Conservation (phyloP, 1,284 basidiomycete species). For the Lentinula novae-zelandiae region DNA sequence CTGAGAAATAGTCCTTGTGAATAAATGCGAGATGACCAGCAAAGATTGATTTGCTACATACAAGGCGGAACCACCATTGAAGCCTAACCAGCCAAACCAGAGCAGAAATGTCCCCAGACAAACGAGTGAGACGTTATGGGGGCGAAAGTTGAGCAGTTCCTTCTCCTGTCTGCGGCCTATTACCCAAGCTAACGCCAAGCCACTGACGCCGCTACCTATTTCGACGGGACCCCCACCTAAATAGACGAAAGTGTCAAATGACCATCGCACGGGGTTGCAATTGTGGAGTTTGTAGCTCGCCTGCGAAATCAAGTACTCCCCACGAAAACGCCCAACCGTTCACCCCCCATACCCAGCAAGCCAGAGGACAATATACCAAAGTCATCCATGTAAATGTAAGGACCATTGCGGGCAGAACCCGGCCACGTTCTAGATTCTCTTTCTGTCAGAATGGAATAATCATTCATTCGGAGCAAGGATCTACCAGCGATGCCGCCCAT, state of each 20-base stretch:
- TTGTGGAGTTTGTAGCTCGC: conserved; percentile 26
- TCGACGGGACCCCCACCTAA: conserved; percentile 90
- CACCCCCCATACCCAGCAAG: conserved; percentile 73
- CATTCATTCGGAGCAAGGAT: neutral
- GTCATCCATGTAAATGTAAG: conserved; percentile 88
- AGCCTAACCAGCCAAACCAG: conserved; percentile 85
- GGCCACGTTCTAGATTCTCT: conserved; percentile 34
- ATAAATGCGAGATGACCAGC: neutral
- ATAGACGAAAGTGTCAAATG: conserved; percentile 15
- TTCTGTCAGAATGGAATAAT: neutral
- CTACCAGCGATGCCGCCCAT: conserved; percentile 79
- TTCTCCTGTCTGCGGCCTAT: conserved; percentile 74
- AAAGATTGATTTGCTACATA: neutral
- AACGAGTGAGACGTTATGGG: conserved; percentile 90
- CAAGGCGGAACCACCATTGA: conserved; percentile 78
- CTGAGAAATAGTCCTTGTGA: neutral
- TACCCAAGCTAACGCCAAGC: conserved; percentile 87
- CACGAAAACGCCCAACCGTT: conserved; percentile 60
- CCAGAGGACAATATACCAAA: conserved; percentile 74
- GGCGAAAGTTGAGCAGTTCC: conserved; percentile 85
- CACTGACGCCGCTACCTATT: conserved; percentile 85
- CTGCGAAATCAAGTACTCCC: conserved; percentile 87
- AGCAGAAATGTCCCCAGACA: conserved; percentile 86
- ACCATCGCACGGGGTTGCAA: neutral
- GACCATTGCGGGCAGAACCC: conserved; percentile 85